A percentile compares a stretch with the other conserved stretches of the same genome.
These are phyloP conservation scores for Rhizopus sp. DNA, from an alignment of 371 early-diverging fungal genomes.

Conservation along the genomic window DNA sequence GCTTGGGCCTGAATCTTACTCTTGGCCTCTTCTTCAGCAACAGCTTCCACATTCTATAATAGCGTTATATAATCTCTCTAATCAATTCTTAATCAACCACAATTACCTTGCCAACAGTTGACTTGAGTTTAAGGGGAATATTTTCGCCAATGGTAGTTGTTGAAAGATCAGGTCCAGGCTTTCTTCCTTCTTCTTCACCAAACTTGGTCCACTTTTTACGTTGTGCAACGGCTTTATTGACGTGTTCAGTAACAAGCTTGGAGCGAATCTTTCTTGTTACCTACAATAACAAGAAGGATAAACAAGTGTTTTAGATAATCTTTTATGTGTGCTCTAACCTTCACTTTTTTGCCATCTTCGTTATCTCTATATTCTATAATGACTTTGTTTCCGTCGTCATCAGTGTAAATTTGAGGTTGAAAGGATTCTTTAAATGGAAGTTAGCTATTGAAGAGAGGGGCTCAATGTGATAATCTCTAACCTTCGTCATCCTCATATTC, in stretches of 20 bases:
- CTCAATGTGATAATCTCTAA: slow-evolving; percentile 3
- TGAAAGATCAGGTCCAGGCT: slow-evolving; percentile 84
- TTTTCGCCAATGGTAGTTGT: slow-evolving; percentile 91
- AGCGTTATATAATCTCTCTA: background rate
- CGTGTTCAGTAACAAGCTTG: slow-evolving; percentile 77
- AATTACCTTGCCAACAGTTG: slow-evolving; percentile 53
- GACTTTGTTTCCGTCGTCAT: slow-evolving; percentile 84
- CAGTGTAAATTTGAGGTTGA: slow-evolving; percentile 62
- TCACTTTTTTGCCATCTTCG: slow-evolving; percentile 89
- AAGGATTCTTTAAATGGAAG: slow-evolving; percentile 37
- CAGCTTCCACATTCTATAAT: slow-evolving; percentile 48
- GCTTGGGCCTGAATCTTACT: slow-evolving; percentile 44
- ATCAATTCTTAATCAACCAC: background rate
- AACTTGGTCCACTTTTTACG: slow-evolving; percentile 90
- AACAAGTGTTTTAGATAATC: background rate
- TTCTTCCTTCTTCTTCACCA: slow-evolving; percentile 73
- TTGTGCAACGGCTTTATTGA: slow-evolving; percentile 89
- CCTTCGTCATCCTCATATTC: slow-evolving; percentile 70
- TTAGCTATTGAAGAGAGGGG: background rate
- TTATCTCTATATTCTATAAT: slow-evolving; percentile 80
- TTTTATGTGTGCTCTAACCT: slow-evolving; percentile 46
- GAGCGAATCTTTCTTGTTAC: slow-evolving; percentile 82
- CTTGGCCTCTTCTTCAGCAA: slow-evolving; percentile 60
- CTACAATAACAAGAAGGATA: slow-evolving; percentile 25
- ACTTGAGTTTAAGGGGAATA: slow-evolving; percentile 84